Evolutionary conservation across 23 red algal species (phyloP), one percentile per base, ranked within the genome.

Genomic region (Gracilaria domingensis): DNA sequence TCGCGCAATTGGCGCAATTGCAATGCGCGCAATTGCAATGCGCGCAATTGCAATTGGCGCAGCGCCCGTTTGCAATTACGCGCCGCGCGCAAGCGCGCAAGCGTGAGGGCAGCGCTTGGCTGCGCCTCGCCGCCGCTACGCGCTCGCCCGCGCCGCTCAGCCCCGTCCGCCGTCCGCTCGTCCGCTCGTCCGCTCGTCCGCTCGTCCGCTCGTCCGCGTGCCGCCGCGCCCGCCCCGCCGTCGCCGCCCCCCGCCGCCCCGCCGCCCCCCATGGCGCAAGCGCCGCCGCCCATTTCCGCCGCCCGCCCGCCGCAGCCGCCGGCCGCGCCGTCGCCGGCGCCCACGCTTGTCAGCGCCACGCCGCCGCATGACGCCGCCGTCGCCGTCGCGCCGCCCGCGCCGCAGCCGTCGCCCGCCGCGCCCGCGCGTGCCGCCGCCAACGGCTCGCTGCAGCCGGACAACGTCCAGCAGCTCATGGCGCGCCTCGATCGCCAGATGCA

Each of bases 401-500:
- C 78, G 24, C 50, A 37, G 0, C 49, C 78, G 23, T 50, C 51
- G 35, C 49, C 50, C 40, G 18, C 51, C 78, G 37, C 36, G 35
- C 21, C 55, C 64, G 17, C 59, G n/a, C n/a, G n/a, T n/a, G n/a
- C 64, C 47, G 57, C 65, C 4, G 21, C 54, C 42, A 42, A 29
- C 58, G 61, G 82, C 35, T 20, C 83, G 23, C 65, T 74, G 35
- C 32, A 73, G 24, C 56, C 24, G 38, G 29, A 57, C 25, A 29
- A 16, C 32, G 37, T 88, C 4, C 67, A 58, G 12, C 26, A 62
- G 14, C 9, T 58, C 26, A 32, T 88, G 16, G 40, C 28, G 35
- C 44, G 61, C 23, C 84, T 88, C 50, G 87, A 91, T 51, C 72
- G 75, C 1, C 73, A 66, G 0, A 74, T 50, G 30, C 87, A 91